Evolutionary conservation across 192 early-diverging fungal species (phyloP), one percentile per base, ranked within the genome.

Genomic region (Podila epicladia): DNA sequence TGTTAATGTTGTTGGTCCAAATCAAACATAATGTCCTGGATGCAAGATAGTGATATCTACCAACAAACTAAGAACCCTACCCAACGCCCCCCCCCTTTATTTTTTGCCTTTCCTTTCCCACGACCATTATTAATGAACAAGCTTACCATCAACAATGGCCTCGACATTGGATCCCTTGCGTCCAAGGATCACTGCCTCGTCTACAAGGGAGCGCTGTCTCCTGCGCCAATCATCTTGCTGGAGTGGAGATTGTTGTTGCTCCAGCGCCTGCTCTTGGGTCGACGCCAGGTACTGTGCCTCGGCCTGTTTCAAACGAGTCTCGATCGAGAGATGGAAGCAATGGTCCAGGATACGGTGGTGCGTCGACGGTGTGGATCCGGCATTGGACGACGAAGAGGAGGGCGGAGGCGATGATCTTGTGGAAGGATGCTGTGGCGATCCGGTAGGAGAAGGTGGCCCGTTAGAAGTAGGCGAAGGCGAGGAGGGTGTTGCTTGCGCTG

Each of bases 271-370:
- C n/a, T 80, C 77, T 26, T 80, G 77, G 22, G 48, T 72, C 9
- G 71, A 72, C 6, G 77, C 77, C 38, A 73, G 58, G 62, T 80
- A 80, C 48, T 80, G 77, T 26, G 77, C 71, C 55, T 85, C 82
- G 9, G 87, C 85, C 57, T 88, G 87, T 62, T 86, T 85, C 24
- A 88, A 58, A 20, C 87, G 72, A 29, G 87, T 87, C 62, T 86
- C 85, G 48, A 86, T 88, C 11, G 87, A 88, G 9, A 88, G 75
- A 66, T 85, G 84, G 15, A 88, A 82, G 58, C 86, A 79, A 65
- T 88, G 86, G 68, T 88, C 85, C 17, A 88, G 66, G 64, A 88
- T 88, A 22, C 86, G 84, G 35, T 88, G 86, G 57, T 88, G 86
- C 2, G 87, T 88, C 2, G 86, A 82, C 12, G 82, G 74, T 12